Base-by-base conservation (phyloP, 139 green algal genomes). In the Marvania coccoides region DNA sequence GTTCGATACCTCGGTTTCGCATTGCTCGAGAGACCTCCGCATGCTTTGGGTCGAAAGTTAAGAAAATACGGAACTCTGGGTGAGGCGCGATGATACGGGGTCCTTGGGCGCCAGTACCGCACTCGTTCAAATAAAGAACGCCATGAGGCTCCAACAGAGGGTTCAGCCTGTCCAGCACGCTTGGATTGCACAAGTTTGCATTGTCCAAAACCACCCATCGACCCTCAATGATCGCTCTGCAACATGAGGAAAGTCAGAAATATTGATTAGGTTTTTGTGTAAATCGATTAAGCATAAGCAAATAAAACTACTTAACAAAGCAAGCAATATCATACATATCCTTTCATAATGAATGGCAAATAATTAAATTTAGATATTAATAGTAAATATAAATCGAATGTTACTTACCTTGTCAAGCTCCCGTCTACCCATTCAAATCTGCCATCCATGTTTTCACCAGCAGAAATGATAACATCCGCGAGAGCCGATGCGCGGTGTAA, bases 371-470 rank as follows among this genome's bases (percentile, higher is more conserved):
- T n/a, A n/a, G n/a, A n/a, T n/a, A n/a, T n/a, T n/a, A n/a, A n/a
- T n/a, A n/a, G n/a, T n/a, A n/a, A n/a, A n/a, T n/a, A n/a, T n/a
- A n/a, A n/a, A n/a, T n/a, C n/a, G n/a, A n/a, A 51, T 51, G 19
- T 51, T 51, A 51, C 42, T 73, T 48, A 68, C 67, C 67, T 60
- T 0, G 91, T 86, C 37, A 99, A 75, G 10, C 73, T 79, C 15
- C 95, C 95, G 63, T 99, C 95, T 24, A 99, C 88, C 94, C 94
- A 99, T 74, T 97, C 89, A 82, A 99, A 99, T 9, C 86, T 83
- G 26, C 94, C 92, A 12, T 68, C 81, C 15, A 63, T 33, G 12
- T n/a, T n/a, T n/a, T n/a, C n/a, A n/a, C n/a, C n/a, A n/a, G 71
- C 76, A 26, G 71, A 66, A 0, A 59, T 51, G 4, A 82, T 65